phyloP scores from a whole-genome alignment of 139 green algal species.

The Volvox reticuliferus region DNA sequence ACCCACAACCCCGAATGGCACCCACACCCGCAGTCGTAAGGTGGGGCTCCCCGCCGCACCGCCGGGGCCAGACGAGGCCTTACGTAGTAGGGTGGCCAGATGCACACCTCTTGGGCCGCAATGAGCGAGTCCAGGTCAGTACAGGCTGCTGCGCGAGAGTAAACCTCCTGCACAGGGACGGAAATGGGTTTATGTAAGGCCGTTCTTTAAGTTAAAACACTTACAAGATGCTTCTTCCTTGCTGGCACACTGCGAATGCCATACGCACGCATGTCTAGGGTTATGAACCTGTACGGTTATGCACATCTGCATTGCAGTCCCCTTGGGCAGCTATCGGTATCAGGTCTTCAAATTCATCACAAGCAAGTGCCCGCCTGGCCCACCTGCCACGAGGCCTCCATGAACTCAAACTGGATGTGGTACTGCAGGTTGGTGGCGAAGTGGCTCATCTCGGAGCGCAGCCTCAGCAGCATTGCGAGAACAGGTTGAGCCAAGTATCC shows the following conservation, averaged over 20 bases:
- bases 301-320: too few relatives aligned
- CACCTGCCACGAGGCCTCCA: slow-evolving; percentile 61
- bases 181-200: neutral
- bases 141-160: slow-evolving; percentile 55
- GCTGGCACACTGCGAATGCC: too few relatives aligned
- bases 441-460: slow-evolving; percentile 90
- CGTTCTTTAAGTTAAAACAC: too few relatives aligned
- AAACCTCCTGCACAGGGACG: slow-evolving; percentile 69
- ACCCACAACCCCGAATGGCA: too few relatives aligned
- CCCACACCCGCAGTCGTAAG: too few relatives aligned
- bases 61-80: slow-evolving; percentile 55
- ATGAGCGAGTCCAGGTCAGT: slow-evolving; percentile 89
- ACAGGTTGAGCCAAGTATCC: slow-evolving; percentile 41
- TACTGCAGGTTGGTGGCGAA: slow-evolving; percentile 94
- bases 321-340: too few relatives aligned
- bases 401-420: slow-evolving; percentile 94
- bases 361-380: too few relatives aligned
- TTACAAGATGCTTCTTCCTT: too few relatives aligned
- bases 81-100: slow-evolving; percentile 69
- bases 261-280: too few relatives aligned
- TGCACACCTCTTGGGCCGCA: slow-evolving; percentile 79
- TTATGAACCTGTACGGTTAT: too few relatives aligned
- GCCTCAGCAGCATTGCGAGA: slow-evolving; percentile 73
- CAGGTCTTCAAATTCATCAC: too few relatives aligned
- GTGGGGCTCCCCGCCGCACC: neutral